phyloP scores from a whole-genome alignment of 176 grass and related monocot species.

The Zea mays region Zm-B73-REFERENCE-NAM-5.0 NC_050100.1:15335501-15336000 shows the following conservation, averaged over 20 bases:
- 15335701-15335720: slow-evolving; percentile 41
- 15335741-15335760: slow-evolving; percentile 14
- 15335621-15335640: slow-evolving; percentile 78
- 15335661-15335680: slow-evolving; percentile 89
- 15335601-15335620: slow-evolving; percentile 59
- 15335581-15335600: slow-evolving; percentile 1
- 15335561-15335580: slow-evolving; percentile 8
- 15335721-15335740: slow-evolving; percentile 23
- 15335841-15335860: slow-evolving; percentile 20
- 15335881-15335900: neutral
- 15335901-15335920: slow-evolving; percentile 12
- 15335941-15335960: slow-evolving; percentile 39
- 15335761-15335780: slow-evolving; percentile 14
- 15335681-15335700: slow-evolving; percentile 93
- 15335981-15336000: slow-evolving; percentile 2
- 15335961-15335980: slow-evolving; percentile 5
- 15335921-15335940: slow-evolving; percentile 12
- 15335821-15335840: slow-evolving; percentile 64
- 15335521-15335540: neutral
- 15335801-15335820: slow-evolving; percentile 91
- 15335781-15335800: slow-evolving; percentile 75
- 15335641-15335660: slow-evolving; percentile 90
- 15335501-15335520: neutral
- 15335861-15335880: slow-evolving; percentile 27
- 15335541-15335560: neutral